phyloP scores from a whole-genome alignment of 108 stramenopile genomes.

The Fragilaria crotonensis region DNA sequence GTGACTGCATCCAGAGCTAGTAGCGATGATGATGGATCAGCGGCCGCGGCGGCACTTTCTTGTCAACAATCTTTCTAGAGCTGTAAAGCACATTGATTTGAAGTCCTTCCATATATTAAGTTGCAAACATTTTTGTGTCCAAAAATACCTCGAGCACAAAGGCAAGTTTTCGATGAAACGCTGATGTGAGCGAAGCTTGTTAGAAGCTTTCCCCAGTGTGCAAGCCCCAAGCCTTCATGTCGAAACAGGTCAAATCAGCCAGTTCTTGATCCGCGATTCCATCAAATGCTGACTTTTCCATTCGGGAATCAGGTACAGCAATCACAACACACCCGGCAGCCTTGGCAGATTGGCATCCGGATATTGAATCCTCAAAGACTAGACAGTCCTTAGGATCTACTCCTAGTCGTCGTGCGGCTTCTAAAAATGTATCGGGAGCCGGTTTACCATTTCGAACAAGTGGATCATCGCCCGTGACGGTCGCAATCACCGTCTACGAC shows the following conservation, averaged over 20 bases:
- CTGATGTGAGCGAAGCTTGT: too few species aligned
- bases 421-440: slow-evolving; percentile 77
- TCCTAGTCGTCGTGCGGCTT: slow-evolving; percentile 43
- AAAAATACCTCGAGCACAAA: too few species aligned
- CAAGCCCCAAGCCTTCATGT: slow-evolving; percentile 54
- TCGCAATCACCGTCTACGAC: slow-evolving; percentile 44
- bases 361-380: slow-evolving; percentile 77
- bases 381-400: slow-evolving; percentile 62
- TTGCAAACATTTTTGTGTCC: too few species aligned
- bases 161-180: too few species aligned
- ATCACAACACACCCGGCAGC: slow-evolving; percentile 60
- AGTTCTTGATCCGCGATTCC: slow-evolving; percentile 52
- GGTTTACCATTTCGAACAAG: slow-evolving; percentile 69
- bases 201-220: too few species aligned
- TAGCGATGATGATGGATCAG: too few species aligned
- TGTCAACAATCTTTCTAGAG: too few species aligned
- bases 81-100: too few species aligned
- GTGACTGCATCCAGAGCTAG: too few species aligned
- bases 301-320: slow-evolving; percentile 66
- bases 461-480: slow-evolving; percentile 67
- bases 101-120: too few species aligned
- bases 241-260: slow-evolving; percentile 47
- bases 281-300: slow-evolving; percentile 43
- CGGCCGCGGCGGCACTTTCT: too few species aligned
- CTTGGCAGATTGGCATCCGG: slow-evolving; percentile 54